A percentile compares a stretch with the other conserved stretches of the same genome.
phyloP scores from a whole-genome alignment of 2,329 filamentous ascomycete species.

The Fonsecaea pugnacius region DNA sequence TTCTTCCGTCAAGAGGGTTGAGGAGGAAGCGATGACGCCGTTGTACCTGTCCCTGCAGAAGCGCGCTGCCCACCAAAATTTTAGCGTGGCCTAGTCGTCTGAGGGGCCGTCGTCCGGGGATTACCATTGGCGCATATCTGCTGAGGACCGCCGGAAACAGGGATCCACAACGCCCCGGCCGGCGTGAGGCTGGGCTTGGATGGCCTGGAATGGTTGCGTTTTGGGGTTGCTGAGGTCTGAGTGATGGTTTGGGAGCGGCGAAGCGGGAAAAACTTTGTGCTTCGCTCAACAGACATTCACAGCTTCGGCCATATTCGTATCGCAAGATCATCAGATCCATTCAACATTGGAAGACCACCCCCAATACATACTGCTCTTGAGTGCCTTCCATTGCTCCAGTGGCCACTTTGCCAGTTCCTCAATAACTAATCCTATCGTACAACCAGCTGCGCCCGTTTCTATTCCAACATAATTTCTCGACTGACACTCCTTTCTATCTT shows the following conservation, averaged over 20 bases:
- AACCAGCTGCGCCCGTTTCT: neutral
- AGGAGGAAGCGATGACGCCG: slow-evolving; percentile 26
- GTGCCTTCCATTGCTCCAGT: slow-evolving; percentile 26
- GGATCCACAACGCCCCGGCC: slow-evolving; percentile 1
- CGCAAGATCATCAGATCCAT: slow-evolving; percentile 12
- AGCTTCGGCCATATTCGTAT: slow-evolving; percentile 20
- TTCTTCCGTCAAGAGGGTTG: slow-evolving; percentile 18
- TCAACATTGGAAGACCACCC: slow-evolving; percentile 3
- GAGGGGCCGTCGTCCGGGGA: slow-evolving; percentile 5
- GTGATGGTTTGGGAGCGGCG: slow-evolving; percentile 6
- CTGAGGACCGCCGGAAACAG: neutral
- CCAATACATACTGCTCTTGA: slow-evolving; percentile 6
- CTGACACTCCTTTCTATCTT: slow-evolving; percentile 2
- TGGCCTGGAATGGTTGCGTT: slow-evolving; percentile 1
- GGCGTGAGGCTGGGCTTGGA: slow-evolving; percentile 15
- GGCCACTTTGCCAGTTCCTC: slow-evolving; percentile 8
- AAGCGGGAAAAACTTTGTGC: slow-evolving; percentile 24
- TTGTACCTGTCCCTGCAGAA: slow-evolving; percentile 29
- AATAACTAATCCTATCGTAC: slow-evolving; percentile 25
- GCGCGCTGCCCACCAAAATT: slow-evolving; percentile 26
- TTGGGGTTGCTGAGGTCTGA: slow-evolving; percentile 12
- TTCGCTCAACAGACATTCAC: slow-evolving; percentile 20
- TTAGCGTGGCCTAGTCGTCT: slow-evolving; percentile 7
- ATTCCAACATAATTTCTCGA: neutral
- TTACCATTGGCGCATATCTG: slow-evolving; percentile 16